Evolutionary conservation across 1,284 basidiomycete genomes (phyloP).

Genomic region (Porogramme epimiltina): DNA sequence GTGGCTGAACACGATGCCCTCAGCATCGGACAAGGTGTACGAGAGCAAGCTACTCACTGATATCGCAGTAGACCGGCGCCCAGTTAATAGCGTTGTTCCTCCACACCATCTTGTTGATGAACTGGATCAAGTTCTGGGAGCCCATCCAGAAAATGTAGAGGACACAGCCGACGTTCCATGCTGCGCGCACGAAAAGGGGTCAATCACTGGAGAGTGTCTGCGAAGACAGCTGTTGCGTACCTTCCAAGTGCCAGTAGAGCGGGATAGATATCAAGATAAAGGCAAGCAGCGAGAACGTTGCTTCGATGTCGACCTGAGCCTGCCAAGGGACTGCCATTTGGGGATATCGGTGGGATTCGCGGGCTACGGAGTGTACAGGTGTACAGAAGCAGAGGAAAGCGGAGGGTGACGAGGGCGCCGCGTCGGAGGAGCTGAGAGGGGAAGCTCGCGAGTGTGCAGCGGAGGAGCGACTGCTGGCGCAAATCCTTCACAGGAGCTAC

Average conservation of each 20-base stretch:
- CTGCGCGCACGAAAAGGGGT: conserved; percentile 18
- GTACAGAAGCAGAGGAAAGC: conserved; percentile 10
- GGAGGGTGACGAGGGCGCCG: not conserved
- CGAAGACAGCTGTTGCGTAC: conserved; percentile 27
- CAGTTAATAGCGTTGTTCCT: conserved; percentile 53
- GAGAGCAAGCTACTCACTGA: conserved; percentile 47
- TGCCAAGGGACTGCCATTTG: conserved; percentile 18
- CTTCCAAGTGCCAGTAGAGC: conserved; percentile 61
- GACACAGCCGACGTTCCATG: conserved; percentile 59
- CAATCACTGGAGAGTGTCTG: not conserved
- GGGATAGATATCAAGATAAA: conserved; percentile 39
- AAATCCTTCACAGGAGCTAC: conserved; percentile 8
- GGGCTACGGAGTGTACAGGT: conserved; percentile 15
- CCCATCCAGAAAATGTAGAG: conserved; percentile 66
- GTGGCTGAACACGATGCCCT: conserved; percentile 31
- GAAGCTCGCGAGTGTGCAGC: conserved; percentile 17
- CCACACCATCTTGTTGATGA: conserved; percentile 73
- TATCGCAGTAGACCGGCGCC: conserved; percentile 77
- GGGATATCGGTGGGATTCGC: conserved; percentile 8
- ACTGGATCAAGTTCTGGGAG: conserved; percentile 53
- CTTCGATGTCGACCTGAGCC: conserved; percentile 20
- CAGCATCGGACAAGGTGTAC: not conserved
- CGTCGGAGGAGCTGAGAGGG: conserved; percentile 9
- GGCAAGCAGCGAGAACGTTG: conserved; percentile 20
- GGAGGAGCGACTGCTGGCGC: conserved; percentile 22